These are phyloP conservation scores for Aspergillus conjunctus DNA, from an alignment of 495 filamentous ascomycete genomes.

Conservation along the genomic window DNA sequence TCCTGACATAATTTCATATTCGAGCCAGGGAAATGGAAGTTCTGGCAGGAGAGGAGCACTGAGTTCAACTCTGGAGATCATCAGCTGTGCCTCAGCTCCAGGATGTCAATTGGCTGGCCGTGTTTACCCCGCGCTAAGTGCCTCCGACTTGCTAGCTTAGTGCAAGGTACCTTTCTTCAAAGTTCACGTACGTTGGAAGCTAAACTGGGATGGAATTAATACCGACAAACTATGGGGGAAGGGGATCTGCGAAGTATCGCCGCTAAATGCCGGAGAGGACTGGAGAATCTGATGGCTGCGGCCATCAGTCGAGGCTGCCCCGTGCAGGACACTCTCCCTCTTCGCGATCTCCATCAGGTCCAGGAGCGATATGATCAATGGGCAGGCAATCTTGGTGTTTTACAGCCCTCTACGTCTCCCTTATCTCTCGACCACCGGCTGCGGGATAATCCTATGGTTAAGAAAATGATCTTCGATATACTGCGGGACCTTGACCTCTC, in stretches of 20 bases:
- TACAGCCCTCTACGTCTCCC: slow-evolving; percentile 3
- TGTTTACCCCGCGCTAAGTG: no score
- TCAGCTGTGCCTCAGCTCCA: no score
- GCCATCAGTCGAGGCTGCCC: not conserved
- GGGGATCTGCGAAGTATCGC: not conserved
- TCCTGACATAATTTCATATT: no score
- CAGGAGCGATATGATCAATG: slow-evolving; percentile 6
- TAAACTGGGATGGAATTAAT: no score
- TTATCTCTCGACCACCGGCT: slow-evolving; percentile 2
- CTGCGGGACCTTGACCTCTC: no score
- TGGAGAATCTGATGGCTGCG: not conserved
- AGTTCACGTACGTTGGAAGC: no score
- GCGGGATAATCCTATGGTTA: not conserved
- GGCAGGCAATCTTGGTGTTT: slow-evolving; percentile 6
- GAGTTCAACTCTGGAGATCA: not conserved
- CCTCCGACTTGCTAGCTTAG: no score
- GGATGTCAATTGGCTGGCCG: no score
- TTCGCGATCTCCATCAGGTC: not conserved
- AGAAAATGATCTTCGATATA: no score
- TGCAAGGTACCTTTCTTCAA: no score
- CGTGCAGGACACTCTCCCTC: not conserved
- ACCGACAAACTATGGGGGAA: not conserved
- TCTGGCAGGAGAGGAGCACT: not conserved
- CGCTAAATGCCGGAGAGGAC: not conserved
- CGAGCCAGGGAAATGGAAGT: no score